Base-by-base conservation (phyloP, 2,329 filamentous ascomycete genomes). In the Venturia aucupariae region DNA sequence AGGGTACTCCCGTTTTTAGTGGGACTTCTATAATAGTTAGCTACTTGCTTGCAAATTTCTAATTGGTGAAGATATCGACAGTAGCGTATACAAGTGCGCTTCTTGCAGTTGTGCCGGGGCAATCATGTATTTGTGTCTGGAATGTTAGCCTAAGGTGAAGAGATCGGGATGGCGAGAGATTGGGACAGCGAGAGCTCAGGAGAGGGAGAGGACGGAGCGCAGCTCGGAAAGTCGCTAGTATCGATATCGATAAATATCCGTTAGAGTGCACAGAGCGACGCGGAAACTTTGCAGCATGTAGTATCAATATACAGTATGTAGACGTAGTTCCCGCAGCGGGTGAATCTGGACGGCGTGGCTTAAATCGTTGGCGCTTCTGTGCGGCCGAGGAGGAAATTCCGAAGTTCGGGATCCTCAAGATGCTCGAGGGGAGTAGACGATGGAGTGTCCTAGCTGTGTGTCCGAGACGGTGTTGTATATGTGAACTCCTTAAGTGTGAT, bases 11-110 rank as follows among this genome's bases (percentile, higher is more conserved):
- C 61, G 44, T 71, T 67, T 55, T 70, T 66, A n/a, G n/a, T 4
- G 77, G 76, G 15, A 85, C 72, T 48, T 77, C 74, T 66, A 85
- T 78, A n/a, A 85, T 76, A n/a, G 79, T 83, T 1, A 86, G 74
- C 2, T 80, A 83, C 66, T 85, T 85, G 54, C 82, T 82, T 41
- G 46, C 32, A 38, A 41, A 63, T 30, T 63, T 57, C 11, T 63
- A 30, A 38, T 42, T 55, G 35, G 62, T 63, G 48, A 63, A 63
- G 13, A 63, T 48, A 32, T 63, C 62, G 46, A 63, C 30, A 5
- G 48, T 57, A 22, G 22, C 48, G 62, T 55, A 63, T 5, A 19
- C 46, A 15, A 62, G 35, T 27, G 15, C 59, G 5, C 15, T 41
- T 44, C 24, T 44, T 60, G 35, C 59, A 35, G 44, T 60, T 42